These are phyloP conservation scores for cucumber (Cucumis sativus) DNA, from an alignment of 306 rosid genomes.

Conservation along the genomic window DNA sequence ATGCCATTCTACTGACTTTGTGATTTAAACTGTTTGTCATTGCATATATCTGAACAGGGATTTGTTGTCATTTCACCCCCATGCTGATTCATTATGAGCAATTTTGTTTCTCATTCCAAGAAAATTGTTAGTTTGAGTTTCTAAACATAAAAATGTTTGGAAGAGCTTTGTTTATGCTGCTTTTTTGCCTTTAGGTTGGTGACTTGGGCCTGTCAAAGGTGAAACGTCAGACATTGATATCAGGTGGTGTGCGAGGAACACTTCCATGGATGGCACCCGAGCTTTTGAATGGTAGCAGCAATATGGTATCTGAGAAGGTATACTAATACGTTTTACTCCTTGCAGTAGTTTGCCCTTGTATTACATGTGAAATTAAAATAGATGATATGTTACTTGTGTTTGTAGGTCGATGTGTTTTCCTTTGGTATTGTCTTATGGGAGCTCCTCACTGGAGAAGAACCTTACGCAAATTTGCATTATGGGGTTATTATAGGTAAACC, in stretches of 20 bases:
- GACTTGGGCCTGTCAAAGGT: conserved; percentile 93
- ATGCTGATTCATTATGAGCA: not conserved
- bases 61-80: not conserved
- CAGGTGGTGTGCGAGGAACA: conserved; percentile 92
- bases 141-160: not conserved
- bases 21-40: not conserved
- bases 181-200: conserved; percentile 51
- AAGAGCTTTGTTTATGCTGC: conserved; percentile 3
- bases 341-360: not conserved
- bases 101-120: not conserved
- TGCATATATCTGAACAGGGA: not conserved
- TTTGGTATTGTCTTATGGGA: conserved; percentile 85
- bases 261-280: conserved; percentile 98
- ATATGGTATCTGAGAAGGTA: conserved; percentile 93
- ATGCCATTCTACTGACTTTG: not conserved
- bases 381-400: conserved; percentile 2
- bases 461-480: conserved; percentile 74
- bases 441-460: conserved; percentile 83
- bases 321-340: conserved; percentile 7
- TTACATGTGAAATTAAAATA: not conserved
- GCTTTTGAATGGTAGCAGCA: conserved; percentile 80
- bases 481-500: conserved; percentile 79
- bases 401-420: conserved; percentile 79
- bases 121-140: not conserved
- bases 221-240: conserved; percentile 73